These are phyloP conservation scores for Quercus berberidifolia DNA, from an alignment of 306 rosid species.

Conservation along the genomic window DNA sequence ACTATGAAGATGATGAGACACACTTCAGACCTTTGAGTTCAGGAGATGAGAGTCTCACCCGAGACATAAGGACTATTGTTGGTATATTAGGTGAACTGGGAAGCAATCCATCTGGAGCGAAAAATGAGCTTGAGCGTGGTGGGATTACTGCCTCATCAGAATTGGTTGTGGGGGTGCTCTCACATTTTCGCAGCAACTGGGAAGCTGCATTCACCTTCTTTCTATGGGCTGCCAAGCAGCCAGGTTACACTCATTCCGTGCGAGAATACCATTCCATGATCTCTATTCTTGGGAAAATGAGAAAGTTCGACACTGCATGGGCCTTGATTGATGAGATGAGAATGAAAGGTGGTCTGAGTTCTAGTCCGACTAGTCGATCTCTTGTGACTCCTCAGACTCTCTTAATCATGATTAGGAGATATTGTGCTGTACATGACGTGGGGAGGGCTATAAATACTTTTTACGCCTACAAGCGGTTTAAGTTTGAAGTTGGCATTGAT, in stretches of 20 bases:
- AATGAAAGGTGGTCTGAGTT: background rate
- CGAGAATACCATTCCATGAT: slow-evolving; percentile 84
- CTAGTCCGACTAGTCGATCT: slow-evolving; percentile 32
- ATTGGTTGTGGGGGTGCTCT: slow-evolving; percentile 68
- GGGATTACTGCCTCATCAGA: slow-evolving; percentile 45
- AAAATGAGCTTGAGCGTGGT: slow-evolving; percentile 54
- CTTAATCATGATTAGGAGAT: slow-evolving; percentile 72
- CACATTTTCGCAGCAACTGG: slow-evolving; percentile 74
- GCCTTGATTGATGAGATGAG: slow-evolving; percentile 72
- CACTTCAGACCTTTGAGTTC: slow-evolving; percentile 19
- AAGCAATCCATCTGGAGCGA: slow-evolving; percentile 30
- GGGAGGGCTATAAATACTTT: slow-evolving; percentile 73
- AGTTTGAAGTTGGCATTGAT: slow-evolving; percentile 48
- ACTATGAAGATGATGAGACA: slow-evolving; percentile 18
- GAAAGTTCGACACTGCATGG: slow-evolving; percentile 93
- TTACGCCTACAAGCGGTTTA: slow-evolving; percentile 57
- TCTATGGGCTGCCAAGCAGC: slow-evolving; percentile 81
- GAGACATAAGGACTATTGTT: slow-evolving; percentile 51
- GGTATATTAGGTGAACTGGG: slow-evolving; percentile 40
- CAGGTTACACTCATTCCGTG: slow-evolving; percentile 50
- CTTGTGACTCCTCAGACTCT: slow-evolving; percentile 74
- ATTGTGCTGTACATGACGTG: slow-evolving; percentile 72
- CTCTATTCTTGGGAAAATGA: slow-evolving; percentile 77
- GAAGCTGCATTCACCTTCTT: slow-evolving; percentile 84
- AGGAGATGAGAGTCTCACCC: slow-evolving; percentile 31